Conservation (phyloP, 2,329 filamentous ascomycete genomes). For the Ophiostoma sp. region DNA sequence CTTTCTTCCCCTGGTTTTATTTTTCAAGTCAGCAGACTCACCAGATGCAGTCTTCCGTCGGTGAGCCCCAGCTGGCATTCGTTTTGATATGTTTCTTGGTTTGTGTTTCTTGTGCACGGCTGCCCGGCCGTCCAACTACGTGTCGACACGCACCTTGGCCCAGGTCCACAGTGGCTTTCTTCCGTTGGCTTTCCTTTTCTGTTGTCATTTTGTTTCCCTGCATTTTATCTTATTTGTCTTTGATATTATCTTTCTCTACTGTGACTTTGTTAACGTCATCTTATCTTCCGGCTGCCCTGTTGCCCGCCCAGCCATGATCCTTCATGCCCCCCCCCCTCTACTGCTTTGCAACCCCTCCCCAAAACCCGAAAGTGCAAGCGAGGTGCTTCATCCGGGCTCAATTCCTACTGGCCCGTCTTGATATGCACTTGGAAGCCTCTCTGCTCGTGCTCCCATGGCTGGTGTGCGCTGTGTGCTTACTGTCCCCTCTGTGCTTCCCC, state of each 20-base stretch:
- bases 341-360: neutral
- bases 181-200: neutral
- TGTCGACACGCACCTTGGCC: neutral
- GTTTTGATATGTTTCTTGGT: neutral
- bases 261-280: neutral
- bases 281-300: neutral
- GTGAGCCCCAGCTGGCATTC: neutral
- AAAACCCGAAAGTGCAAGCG: neutral
- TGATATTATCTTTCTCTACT: neutral
- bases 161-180: neutral
- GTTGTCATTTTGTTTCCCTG: too few species aligned
- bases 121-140: neutral
- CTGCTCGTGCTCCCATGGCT: too few species aligned
- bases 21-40: conserved; percentile 5
- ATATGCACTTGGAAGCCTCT: neutral
- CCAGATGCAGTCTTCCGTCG: conserved; percentile 11
- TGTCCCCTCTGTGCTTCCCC: neutral
- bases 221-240: too few species aligned
- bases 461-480: too few species aligned
- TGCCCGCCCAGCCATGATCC: neutral
- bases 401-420: neutral
- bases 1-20: neutral
- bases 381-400: neutral
- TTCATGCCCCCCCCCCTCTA: neutral
- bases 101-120: neutral